A percentile compares a stretch with the other conserved stretches of the same genome.
Conservation (phyloP, 2,329 filamentous ascomycete species). For the Fusarium albidum region DNA sequence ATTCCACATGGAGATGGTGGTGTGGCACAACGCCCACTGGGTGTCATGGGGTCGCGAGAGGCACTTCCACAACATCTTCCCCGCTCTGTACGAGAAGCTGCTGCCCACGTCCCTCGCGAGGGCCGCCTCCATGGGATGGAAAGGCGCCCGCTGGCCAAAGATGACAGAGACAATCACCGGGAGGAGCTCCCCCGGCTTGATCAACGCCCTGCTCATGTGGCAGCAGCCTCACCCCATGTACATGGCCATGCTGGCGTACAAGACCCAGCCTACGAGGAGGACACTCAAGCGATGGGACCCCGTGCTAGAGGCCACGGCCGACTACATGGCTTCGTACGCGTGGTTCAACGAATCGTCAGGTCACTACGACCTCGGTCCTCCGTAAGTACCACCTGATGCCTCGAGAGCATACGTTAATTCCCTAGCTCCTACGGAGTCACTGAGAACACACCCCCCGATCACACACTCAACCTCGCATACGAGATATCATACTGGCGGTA, state of each 20-base stretch:
- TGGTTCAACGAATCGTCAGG: constrained; percentile 60
- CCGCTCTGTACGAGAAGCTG: constrained; percentile 57
- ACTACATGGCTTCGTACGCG: constrained; percentile 68
- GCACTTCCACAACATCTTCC: constrained; percentile 48
- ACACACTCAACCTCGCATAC: constrained; percentile 65
- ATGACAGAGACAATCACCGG: constrained; percentile 41
- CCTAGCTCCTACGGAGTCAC: constrained; percentile 51
- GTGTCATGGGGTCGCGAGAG: constrained; percentile 49
- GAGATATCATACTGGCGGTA: constrained; percentile 70
- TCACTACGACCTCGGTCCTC: constrained; percentile 59
- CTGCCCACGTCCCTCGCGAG: constrained; percentile 48
- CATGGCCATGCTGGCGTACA: constrained; percentile 60
- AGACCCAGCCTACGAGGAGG: constrained; percentile 35
- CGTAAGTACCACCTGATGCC: constrained; percentile 26
- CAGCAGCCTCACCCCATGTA: constrained; percentile 68
- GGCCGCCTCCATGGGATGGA: constrained; percentile 51
- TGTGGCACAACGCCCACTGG: constrained; percentile 54
- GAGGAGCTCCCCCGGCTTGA: constrained; percentile 56
- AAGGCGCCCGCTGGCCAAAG: constrained; percentile 54
- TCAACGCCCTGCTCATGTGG: constrained; percentile 69
- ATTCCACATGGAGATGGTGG: constrained; percentile 54
- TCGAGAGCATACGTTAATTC: neutral
- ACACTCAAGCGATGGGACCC: constrained; percentile 62
- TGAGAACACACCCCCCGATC: constrained; percentile 67
- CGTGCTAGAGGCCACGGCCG: constrained; percentile 59